Evolutionary conservation across 192 early-diverging fungal species (phyloP).

Genomic region (Coemansia guatemalensis): DNA sequence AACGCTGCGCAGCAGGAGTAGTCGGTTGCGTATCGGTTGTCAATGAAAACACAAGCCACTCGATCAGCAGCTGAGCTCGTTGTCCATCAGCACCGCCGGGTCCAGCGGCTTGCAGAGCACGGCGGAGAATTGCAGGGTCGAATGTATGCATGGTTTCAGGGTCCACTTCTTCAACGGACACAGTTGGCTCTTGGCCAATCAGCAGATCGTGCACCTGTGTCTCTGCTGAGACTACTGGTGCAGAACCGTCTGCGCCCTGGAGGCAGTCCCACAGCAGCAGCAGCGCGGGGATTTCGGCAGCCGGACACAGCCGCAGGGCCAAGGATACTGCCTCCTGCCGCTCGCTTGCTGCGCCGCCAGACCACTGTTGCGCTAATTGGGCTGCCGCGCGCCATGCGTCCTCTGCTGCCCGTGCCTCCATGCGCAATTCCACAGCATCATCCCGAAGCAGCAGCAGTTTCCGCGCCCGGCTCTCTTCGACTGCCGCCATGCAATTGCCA

Average conservation of each 20-base stretch:
- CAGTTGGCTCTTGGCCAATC: not conserved
- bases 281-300: conserved; percentile 22
- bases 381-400: conserved; percentile 17
- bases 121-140: conserved; percentile 41
- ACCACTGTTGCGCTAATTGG: conserved; percentile 7
- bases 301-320: conserved; percentile 37
- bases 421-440: not conserved
- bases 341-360: conserved; percentile 1
- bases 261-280: conserved; percentile 20
- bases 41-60: conserved; percentile 43
- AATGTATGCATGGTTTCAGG: conserved; percentile 32
- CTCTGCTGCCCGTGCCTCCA: conserved; percentile 32
- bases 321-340: conserved; percentile 24
- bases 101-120: conserved; percentile 11
- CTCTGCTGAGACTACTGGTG: not conserved
- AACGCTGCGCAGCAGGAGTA: not conserved
- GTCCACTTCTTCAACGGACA: not conserved
- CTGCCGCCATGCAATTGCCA: conserved; percentile 1
- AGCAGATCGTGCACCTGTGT: conserved; percentile 8
- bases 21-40: conserved; percentile 21
- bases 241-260: not conserved
- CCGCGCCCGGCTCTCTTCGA: conserved; percentile 14
- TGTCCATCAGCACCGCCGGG: too few relatives aligned
- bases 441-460: conserved; percentile 13
- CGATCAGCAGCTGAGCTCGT: conserved; percentile 27